These are phyloP conservation scores for Pestalotiopsis sp. DNA, from an alignment of 2,329 filamentous ascomycete species.

Conservation along the genomic window DNA sequence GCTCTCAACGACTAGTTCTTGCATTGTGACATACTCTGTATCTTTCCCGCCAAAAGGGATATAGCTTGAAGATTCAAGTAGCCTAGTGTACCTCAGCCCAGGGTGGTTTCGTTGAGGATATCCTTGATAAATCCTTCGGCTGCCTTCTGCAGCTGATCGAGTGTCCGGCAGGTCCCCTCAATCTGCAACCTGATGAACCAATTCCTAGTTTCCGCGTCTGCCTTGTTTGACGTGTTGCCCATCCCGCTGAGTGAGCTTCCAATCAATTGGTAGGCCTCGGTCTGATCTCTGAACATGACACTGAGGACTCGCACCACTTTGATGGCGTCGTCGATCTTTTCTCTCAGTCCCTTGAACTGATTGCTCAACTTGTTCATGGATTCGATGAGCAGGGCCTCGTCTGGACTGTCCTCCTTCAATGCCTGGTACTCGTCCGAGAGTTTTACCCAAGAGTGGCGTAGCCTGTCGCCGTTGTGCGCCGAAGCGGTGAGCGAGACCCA, in stretches of 20 bases:
- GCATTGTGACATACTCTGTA: background rate
- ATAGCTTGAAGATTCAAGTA: background rate
- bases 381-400: background rate
- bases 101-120: background rate
- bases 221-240: background rate
- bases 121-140: background rate
- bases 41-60: background rate
- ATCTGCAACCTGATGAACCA: background rate
- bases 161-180: background rate
- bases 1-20: background rate
- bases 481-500: no score
- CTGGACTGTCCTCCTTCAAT: background rate
- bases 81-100: background rate
- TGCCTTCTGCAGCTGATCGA: background rate
- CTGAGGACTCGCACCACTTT: background rate
- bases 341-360: background rate
- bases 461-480: no score
- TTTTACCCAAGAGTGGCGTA: background rate
- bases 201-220: background rate
- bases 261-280: background rate
- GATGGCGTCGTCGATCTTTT: background rate
- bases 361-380: background rate
- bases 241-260: background rate
- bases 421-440: background rate
- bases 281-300: background rate